phyloP scores from a whole-genome alignment of 164 flowering plant species.

The Piper longum region DNA sequence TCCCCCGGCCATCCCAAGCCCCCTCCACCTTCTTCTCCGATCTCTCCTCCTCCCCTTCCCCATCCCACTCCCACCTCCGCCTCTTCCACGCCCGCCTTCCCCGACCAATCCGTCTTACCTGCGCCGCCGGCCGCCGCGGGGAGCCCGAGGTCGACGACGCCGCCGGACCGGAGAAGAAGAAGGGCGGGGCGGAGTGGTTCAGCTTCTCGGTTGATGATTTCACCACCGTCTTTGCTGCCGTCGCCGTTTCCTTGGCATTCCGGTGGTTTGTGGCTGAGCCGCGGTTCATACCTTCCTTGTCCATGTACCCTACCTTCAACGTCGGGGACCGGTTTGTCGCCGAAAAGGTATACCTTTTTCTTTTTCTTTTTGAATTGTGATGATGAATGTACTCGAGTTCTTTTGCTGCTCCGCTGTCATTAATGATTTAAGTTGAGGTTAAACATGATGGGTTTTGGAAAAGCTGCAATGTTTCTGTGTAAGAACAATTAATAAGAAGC shows the following conservation, averaged over 20 bases:
- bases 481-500: too few relatives aligned
- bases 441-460: too few relatives aligned
- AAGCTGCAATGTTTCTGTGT: too few relatives aligned
- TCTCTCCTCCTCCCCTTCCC: constrained; percentile 8
- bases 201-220: constrained; percentile 66
- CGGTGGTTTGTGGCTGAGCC: constrained; percentile 89
- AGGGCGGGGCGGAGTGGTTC: constrained; percentile 62
- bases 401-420: not conserved
- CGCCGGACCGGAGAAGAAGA: constrained; percentile 23
- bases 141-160: constrained; percentile 11
- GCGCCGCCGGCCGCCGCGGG: not conserved
- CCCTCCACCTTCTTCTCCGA: constrained; percentile 10
- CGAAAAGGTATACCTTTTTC: constrained; percentile 51
- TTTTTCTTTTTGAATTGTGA: not conserved
- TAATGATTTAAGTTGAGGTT: not conserved
- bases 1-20: not conserved
- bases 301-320: constrained; percentile 97
- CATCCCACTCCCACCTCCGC: constrained; percentile 7
- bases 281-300: constrained; percentile 87
- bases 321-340: constrained; percentile 92
- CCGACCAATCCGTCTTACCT: not conserved
- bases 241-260: constrained; percentile 75
- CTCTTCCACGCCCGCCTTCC: not conserved
- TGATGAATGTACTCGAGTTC: not conserved
- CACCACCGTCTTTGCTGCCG: constrained; percentile 65